A percentile compares a stretch with the other conserved stretches of the same genome.
Conservation (phyloP, 768 basidiomycete genomes). For the Tephrocybe sp. region DNA sequence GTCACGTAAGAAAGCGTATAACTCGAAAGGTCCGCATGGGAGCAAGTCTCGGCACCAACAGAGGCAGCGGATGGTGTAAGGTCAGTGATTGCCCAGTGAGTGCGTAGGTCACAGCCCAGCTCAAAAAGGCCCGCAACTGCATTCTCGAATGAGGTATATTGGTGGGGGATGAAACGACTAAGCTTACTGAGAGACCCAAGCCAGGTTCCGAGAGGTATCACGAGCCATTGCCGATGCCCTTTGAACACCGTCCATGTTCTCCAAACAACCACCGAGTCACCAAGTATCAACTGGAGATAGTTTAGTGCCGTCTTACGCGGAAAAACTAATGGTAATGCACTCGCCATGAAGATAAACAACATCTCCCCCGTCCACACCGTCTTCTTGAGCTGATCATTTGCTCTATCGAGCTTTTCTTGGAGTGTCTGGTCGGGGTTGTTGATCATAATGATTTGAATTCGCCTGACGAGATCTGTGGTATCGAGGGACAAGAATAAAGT, state of each 20-base stretch:
- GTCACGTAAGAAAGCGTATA: conserved; percentile 27
- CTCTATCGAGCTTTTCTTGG: conserved; percentile 18
- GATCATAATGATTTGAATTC: conserved; percentile 24
- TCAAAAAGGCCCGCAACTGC: conserved; percentile 28
- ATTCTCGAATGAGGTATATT: neutral
- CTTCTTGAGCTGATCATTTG: conserved; percentile 19
- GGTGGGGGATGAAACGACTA: neutral
- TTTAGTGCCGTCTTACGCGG: neutral
- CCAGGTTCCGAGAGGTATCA: conserved; percentile 23
- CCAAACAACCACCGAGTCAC: conserved; percentile 30
- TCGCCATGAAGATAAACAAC: conserved; percentile 28
- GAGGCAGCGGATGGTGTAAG: conserved; percentile 22
- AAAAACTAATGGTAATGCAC: neutral
- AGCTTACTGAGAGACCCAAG: conserved; percentile 24
- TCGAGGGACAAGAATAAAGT: conserved; percentile 25
- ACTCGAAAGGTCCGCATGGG: conserved; percentile 25
- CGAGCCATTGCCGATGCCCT: conserved; percentile 15
- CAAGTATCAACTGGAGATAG: conserved; percentile 20
- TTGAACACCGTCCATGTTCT: conserved; percentile 24
- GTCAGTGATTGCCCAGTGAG: conserved; percentile 22
- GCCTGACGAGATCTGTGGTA: conserved; percentile 23
- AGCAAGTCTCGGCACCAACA: conserved; percentile 22
- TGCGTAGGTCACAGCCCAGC: conserved; percentile 26
- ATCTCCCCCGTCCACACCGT: conserved; percentile 28
- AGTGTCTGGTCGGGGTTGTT: conserved; percentile 17